Evolutionary conservation across 345 rosid species (phyloP).

Genomic region (Eucalyptus pauciflora): DNA sequence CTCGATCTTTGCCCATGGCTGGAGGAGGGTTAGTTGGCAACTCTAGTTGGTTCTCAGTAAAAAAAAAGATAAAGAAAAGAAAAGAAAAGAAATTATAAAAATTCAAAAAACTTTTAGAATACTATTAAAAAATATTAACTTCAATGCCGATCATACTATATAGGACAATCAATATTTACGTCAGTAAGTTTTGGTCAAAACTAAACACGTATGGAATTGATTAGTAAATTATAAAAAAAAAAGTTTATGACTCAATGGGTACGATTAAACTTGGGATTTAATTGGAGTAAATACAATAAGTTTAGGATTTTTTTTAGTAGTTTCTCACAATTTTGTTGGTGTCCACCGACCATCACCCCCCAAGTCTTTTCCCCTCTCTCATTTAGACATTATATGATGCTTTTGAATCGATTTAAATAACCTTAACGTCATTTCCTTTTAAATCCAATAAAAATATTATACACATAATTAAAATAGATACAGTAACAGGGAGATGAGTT

Average conservation of each 20-base stretch:
- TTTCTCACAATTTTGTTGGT: background rate
- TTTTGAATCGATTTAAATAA: background rate
- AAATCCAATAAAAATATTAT: background rate
- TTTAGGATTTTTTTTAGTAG: fast-evolving
- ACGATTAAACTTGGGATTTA: fast-evolving
- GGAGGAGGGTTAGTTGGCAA: background rate
- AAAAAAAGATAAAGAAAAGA: too few relatives aligned
- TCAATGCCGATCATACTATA: fast-evolving
- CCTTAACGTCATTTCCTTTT: background rate
- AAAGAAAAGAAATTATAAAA: too few relatives aligned
- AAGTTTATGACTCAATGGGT: fast-evolving
- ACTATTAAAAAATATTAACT: too few relatives aligned
- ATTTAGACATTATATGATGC: background rate
- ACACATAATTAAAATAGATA: too few relatives aligned
- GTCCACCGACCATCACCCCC: background rate
- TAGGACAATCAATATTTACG: fast-evolving
- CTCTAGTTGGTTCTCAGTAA: too few relatives aligned
- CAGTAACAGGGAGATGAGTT: background rate
- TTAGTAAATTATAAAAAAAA: too few relatives aligned
- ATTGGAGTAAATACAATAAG: too few relatives aligned
- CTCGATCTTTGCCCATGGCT: too few relatives aligned
- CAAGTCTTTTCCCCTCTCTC: background rate
- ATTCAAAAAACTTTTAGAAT: too few relatives aligned
- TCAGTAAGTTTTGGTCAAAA: fast-evolving
- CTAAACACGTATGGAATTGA: fast-evolving